Conservation (phyloP, 1,284 basidiomycete species). For the Marasmius sp. region DNA sequence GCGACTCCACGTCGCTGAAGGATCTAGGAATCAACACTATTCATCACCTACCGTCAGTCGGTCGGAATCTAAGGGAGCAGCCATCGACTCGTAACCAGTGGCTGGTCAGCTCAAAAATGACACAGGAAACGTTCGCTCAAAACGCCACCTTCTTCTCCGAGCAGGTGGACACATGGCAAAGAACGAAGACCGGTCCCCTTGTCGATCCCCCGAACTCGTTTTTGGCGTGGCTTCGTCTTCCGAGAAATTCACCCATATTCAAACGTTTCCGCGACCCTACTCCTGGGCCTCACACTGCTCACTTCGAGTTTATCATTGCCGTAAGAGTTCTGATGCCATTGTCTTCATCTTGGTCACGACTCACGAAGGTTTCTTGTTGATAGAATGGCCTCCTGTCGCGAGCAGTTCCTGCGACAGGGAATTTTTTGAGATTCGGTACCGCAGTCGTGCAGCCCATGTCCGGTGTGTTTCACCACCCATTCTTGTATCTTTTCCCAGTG, state of each 20-base stretch:
- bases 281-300: slow-evolving; percentile 17
- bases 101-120: slow-evolving; percentile 19
- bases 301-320: slow-evolving; percentile 21
- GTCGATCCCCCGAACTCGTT: slow-evolving; percentile 17
- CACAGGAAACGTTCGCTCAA: slow-evolving; percentile 18
- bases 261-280: slow-evolving; percentile 15
- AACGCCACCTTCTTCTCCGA: slow-evolving; percentile 14
- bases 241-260: slow-evolving; percentile 12
- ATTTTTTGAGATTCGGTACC: slow-evolving; percentile 8
- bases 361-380: background rate
- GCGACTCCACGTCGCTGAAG: slow-evolving; percentile 22
- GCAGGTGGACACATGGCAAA: slow-evolving; percentile 19
- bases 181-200: slow-evolving; percentile 20
- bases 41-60: slow-evolving; percentile 28
- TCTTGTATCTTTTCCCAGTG: too few species aligned
- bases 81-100: slow-evolving; percentile 19
- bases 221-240: slow-evolving; percentile 23
- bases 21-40: slow-evolving; percentile 24
- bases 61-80: slow-evolving; percentile 37
- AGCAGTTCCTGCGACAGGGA: slow-evolving; percentile 7
- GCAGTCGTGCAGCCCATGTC: slow-evolving; percentile 15
- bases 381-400: slow-evolving; percentile 8
- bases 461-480: slow-evolving; percentile 6
- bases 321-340: background rate
- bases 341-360: background rate